These are phyloP conservation scores for Akanthomyces muscarius DNA, from an alignment of 2,329 filamentous ascomycete genomes.

Conservation along the genomic window DNA sequence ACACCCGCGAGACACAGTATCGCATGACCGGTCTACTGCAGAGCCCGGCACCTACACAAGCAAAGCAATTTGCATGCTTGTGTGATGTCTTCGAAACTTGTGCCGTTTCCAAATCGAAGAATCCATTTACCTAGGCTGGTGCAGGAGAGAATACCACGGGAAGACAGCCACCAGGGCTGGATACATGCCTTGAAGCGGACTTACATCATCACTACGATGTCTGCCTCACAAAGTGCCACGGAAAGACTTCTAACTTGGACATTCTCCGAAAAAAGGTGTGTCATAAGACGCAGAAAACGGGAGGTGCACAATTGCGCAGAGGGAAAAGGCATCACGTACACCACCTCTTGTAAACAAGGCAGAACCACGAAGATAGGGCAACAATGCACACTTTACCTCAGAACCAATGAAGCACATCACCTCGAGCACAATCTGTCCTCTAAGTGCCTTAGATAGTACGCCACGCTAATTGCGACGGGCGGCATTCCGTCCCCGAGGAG, in stretches of 20 bases:
- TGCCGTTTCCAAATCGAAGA: not conserved
- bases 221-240: not conserved
- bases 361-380: not conserved
- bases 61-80: not conserved
- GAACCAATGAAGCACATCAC: not conserved
- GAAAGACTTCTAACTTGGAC: not conserved
- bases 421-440: not conserved
- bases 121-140: not conserved
- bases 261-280: not conserved
- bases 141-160: not conserved
- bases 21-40: not conserved
- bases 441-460: not conserved
- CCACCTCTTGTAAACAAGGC: slow-evolving; percentile 7
- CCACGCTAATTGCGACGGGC: not conserved
- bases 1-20: not conserved
- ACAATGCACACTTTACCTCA: not conserved
- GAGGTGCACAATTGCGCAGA: slow-evolving; percentile 5
- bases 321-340: not conserved
- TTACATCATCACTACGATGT: not conserved
- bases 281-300: not conserved
- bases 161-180: not conserved
- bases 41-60: not conserved
- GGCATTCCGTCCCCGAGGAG: not conserved
- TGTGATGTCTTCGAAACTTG: not conserved
- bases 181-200: not conserved